Conservation (phyloP, 805 yeast genomes). For the Yarrowia porcina region DNA sequence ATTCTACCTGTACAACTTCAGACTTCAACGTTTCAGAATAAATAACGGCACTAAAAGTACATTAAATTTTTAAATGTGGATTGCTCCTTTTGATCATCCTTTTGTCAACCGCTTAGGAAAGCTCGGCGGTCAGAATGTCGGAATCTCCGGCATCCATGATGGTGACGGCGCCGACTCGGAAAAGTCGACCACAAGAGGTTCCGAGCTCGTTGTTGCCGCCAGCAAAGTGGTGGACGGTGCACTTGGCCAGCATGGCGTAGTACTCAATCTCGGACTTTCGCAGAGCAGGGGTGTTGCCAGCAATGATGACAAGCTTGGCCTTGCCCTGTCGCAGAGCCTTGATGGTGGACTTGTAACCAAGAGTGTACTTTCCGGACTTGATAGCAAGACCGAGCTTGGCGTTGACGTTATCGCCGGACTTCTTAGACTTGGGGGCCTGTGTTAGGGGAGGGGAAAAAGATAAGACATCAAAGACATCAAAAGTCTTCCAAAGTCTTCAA, state of each 20-base stretch:
- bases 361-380: conserved; percentile 99
- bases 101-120: not conserved
- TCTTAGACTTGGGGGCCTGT: conserved; percentile 94
- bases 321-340: conserved; percentile 98
- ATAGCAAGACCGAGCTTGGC: conserved; percentile 96
- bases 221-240: conserved; percentile 96
- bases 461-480: too few species aligned
- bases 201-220: conserved; percentile 99
- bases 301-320: conserved; percentile 96
- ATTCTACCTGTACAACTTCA: too few species aligned
- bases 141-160: conserved; percentile 99
- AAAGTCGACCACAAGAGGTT: conserved; percentile 99
- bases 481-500: too few species aligned
- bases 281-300: conserved; percentile 99
- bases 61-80: conserved; percentile 11
- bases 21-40: too few species aligned
- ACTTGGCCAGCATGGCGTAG: conserved; percentile 99
- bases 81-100: not conserved
- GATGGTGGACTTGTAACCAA: conserved; percentile 98
- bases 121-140: conserved; percentile 66
- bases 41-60: conserved; percentile 21
- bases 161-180: conserved; percentile 98
- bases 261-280: conserved; percentile 99
- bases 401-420: conserved; percentile 90
- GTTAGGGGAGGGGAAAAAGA: not conserved